These are phyloP conservation scores for Fusarium mangiferae DNA, from an alignment of 2,329 filamentous ascomycete species.

Conservation along the genomic window DNA sequence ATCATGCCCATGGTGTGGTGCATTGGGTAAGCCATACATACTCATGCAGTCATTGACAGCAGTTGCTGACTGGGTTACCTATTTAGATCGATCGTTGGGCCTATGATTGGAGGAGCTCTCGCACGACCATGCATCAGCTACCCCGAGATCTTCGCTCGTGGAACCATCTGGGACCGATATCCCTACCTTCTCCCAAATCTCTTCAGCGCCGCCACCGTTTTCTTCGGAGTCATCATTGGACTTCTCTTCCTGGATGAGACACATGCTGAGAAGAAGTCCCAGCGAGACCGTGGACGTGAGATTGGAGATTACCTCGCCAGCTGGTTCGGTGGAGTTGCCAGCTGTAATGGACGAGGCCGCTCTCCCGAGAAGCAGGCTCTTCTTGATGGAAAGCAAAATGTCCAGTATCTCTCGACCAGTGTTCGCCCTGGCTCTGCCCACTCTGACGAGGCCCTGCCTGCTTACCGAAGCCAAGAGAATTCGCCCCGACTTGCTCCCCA, in stretches of 20 bases:
- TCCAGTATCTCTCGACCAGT: conserved; percentile 63
- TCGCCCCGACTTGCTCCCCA: conserved; percentile 59
- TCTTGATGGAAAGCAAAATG: conserved; percentile 69
- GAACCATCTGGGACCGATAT: conserved; percentile 83
- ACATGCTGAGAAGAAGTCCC: conserved; percentile 81
- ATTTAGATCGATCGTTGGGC: conserved; percentile 85
- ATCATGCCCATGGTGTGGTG: conserved; percentile 99
- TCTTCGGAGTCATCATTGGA: conserved; percentile 80
- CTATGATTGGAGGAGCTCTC: conserved; percentile 88
- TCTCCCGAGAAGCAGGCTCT: conserved; percentile 70
- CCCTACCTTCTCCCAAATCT: conserved; percentile 93
- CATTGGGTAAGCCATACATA: conserved; percentile 71
- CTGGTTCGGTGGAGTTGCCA: conserved; percentile 49
- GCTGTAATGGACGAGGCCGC: conserved; percentile 51
- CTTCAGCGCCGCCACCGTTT: conserved; percentile 84
- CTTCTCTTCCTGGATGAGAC: conserved; percentile 94
- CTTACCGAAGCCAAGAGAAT: conserved; percentile 71
- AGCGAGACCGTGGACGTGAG: conserved; percentile 80
- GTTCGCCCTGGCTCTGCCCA: conserved; percentile 13
- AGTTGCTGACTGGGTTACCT: conserved; percentile 43
- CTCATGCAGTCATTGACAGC: not conserved
- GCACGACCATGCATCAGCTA: conserved; percentile 88
- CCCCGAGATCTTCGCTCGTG: conserved; percentile 75
- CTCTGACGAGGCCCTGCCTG: conserved; percentile 67
- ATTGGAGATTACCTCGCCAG: conserved; percentile 76